Conservation (phyloP, 108 stramenopile species). For the Skeletonema menzelii region DNA sequence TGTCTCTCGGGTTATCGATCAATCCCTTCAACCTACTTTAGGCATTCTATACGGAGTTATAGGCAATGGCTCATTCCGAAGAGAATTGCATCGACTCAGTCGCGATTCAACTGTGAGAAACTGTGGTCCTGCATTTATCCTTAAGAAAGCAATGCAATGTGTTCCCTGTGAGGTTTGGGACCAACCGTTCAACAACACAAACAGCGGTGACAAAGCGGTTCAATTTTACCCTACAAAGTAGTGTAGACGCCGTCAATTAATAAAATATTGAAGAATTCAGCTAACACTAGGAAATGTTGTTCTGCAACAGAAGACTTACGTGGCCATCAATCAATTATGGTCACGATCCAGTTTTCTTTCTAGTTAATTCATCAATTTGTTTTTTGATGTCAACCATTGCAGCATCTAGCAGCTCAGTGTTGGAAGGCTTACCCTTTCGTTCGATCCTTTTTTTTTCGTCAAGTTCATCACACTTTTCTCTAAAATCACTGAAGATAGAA, state of each 20-base stretch:
- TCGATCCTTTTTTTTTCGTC: slow-evolving; percentile 29
- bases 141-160: slow-evolving; percentile 54
- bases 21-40: slow-evolving; percentile 53
- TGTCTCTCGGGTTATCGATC: slow-evolving; percentile 48
- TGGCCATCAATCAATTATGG: neutral
- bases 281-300: neutral
- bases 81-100: slow-evolving; percentile 42
- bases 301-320: neutral
- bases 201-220: neutral
- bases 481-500: slow-evolving; percentile 31
- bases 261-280: neutral
- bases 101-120: slow-evolving; percentile 55
- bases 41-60: slow-evolving; percentile 57
- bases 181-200: slow-evolving; percentile 21
- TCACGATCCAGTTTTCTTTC: neutral
- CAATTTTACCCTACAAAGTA: slow-evolving; percentile 28
- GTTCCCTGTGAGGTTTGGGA: slow-evolving; percentile 36
- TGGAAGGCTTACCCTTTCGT: slow-evolving; percentile 21
- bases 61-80: slow-evolving; percentile 46
- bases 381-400: slow-evolving; percentile 39
- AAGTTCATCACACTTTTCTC: slow-evolving; percentile 41
- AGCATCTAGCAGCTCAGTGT: slow-evolving; percentile 28
- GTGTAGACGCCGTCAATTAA: neutral
- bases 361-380: slow-evolving; percentile 40
- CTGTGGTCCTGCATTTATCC: slow-evolving; percentile 71